Evolutionary conservation across 768 basidiomycete species (phyloP).

Genomic region (Tremella mesenterica): DNA sequence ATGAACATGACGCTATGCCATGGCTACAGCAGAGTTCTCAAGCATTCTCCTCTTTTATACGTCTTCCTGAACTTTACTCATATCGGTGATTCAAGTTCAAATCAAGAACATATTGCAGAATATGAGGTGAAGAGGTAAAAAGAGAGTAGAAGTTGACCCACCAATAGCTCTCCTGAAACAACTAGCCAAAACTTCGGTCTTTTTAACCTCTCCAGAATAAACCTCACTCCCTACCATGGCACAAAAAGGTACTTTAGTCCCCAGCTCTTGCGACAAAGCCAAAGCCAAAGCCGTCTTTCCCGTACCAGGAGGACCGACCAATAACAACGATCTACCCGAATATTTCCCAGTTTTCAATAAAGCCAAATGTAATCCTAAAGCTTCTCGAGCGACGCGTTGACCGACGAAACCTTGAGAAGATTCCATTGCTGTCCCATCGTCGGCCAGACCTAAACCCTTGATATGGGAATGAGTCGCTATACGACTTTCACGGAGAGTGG

Average conservation of each 20-base stretch:
- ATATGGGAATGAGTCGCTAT: conserved; percentile 77
- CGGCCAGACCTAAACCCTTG: conserved; percentile 80
- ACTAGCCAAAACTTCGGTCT: conserved; percentile 95
- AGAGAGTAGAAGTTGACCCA: conserved; percentile 42
- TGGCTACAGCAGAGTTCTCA: no score
- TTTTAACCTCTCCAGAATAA: conserved; percentile 94
- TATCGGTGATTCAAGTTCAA: no score
- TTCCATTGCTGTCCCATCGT: conserved; percentile 67
- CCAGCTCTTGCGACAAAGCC: conserved; percentile 91
- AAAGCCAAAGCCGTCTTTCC: conserved; percentile 95
- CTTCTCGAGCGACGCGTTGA: conserved; percentile 76
- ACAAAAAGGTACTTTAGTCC: conserved; percentile 91
- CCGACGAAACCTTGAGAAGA: conserved; percentile 84
- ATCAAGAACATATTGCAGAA: no score
- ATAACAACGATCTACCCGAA: conserved; percentile 79
- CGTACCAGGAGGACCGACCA: conserved; percentile 93
- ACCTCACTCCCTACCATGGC: conserved; percentile 98
- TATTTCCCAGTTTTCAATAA: conserved; percentile 38
- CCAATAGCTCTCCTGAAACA: conserved; percentile 91
- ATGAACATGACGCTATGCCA: background rate
- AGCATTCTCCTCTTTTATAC: no score
- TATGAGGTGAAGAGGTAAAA: no score
- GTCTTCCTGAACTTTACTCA: no score
- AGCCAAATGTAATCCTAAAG: conserved; percentile 40
- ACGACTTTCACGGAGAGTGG: conserved; percentile 34